Percentiles rank a stretch among this genome's conserved stretches.
phyloP scores from a whole-genome alignment of 2,329 filamentous ascomycete species.

The Talaromyces sp. region DNA sequence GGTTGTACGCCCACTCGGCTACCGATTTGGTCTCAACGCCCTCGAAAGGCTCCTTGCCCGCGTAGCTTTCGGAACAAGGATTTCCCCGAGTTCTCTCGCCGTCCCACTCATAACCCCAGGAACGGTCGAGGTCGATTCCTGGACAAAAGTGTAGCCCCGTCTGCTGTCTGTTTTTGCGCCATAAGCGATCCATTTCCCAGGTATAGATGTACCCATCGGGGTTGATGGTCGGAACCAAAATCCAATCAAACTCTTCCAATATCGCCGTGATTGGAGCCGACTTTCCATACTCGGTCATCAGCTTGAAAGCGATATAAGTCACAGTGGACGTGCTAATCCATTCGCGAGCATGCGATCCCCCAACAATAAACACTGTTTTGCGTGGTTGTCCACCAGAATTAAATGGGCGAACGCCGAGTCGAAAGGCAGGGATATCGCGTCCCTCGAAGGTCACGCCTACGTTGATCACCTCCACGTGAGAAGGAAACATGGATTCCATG shows the following conservation, averaged over 20 bases:
- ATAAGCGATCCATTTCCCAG: conserved; percentile 85
- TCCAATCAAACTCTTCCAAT: conserved; percentile 76
- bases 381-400: conserved; percentile 46
- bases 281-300: conserved; percentile 80
- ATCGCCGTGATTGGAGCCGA: conserved; percentile 65
- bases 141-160: conserved; percentile 78
- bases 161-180: conserved; percentile 84
- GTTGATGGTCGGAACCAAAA: conserved; percentile 85
- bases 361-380: conserved; percentile 75
- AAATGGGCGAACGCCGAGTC: conserved; percentile 61
- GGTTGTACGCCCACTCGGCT: conserved; percentile 75
- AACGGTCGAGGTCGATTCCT: conserved; percentile 83
- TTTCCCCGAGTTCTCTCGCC: conserved; percentile 61
- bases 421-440: conserved; percentile 75
- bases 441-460: conserved; percentile 87
- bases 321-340: conserved; percentile 94
- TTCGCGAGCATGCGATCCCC: conserved; percentile 87
- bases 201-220: conserved; percentile 93
- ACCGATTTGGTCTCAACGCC: conserved; percentile 71
- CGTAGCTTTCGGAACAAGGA: conserved; percentile 86
- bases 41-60: conserved; percentile 77
- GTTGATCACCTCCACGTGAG: conserved; percentile 65
- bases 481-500: conserved; percentile 83
- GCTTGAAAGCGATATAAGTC: conserved; percentile 81
- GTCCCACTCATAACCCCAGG: conserved; percentile 83